Evolutionary conservation across 306 rosid genomes (phyloP).

Genomic region (Begonia peltatifolia): DNA sequence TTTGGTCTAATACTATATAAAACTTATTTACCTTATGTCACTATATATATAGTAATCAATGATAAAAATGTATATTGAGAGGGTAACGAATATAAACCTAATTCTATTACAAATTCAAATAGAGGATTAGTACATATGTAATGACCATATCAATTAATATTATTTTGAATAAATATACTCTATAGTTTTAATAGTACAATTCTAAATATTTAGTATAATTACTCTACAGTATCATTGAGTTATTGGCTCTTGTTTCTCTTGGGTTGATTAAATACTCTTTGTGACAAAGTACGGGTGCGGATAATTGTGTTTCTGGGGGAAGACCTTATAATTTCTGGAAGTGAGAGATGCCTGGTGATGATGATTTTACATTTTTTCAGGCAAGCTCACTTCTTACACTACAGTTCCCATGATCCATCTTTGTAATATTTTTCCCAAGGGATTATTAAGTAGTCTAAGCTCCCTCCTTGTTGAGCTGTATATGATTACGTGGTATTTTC

Average conservation of each 20-base stretch:
- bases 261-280: not conserved
- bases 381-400: constrained; percentile 13
- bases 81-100: too few species aligned
- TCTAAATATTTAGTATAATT: too few species aligned
- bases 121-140: too few species aligned
- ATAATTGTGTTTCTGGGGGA: constrained; percentile 3
- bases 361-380: constrained; percentile 90
- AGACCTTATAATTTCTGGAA: constrained; percentile 8
- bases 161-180: too few species aligned
- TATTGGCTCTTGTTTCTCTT: not conserved
- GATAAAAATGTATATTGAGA: too few species aligned
- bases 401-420: not conserved
- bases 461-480: too few species aligned
- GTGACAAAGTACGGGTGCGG: constrained; percentile 3
- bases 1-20: too few species aligned
- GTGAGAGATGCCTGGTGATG: constrained; percentile 35
- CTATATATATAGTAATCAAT: too few species aligned
- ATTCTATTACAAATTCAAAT: too few species aligned
- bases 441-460: not conserved
- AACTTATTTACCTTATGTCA: too few species aligned
- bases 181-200: too few species aligned
- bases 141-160: too few species aligned
- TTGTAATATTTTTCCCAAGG: not conserved
- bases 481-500: not conserved
- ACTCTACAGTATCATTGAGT: not conserved